Evolutionary conservation across 1,284 basidiomycete genomes (phyloP).

Genomic region (Cryptococcus neoformans): DNA sequence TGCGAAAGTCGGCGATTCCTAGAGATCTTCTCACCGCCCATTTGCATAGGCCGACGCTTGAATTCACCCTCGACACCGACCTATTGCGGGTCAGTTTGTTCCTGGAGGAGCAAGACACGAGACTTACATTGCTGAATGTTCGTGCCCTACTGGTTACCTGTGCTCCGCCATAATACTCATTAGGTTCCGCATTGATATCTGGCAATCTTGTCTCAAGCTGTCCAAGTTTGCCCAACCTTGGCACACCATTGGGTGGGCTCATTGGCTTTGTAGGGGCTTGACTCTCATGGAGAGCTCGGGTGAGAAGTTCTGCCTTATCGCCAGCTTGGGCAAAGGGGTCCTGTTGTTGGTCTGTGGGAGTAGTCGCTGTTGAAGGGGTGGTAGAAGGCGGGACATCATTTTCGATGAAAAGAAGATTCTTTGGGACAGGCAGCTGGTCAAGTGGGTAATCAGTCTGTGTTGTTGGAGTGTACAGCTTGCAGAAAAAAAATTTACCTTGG

Average conservation of each 20-base stretch:
- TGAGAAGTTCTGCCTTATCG: background rate
- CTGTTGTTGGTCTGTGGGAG: conserved; percentile 23
- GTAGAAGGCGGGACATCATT: conserved; percentile 24
- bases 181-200: conserved; percentile 62
- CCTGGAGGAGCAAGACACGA: background rate
- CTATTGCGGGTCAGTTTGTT: conserved; percentile 32
- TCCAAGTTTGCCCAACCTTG: conserved; percentile 21
- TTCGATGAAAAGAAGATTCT: conserved; percentile 45
- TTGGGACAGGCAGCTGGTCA: conserved; percentile 37
- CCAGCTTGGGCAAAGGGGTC: conserved; percentile 18
- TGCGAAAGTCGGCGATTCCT: conserved; percentile 77
- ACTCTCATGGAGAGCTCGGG: conserved; percentile 1
- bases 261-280: background rate
- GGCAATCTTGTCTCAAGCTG: conserved; percentile 39
- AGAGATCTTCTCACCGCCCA: conserved; percentile 69
- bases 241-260: conserved; percentile 3
- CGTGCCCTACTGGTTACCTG: conserved; percentile 72
- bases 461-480: background rate
- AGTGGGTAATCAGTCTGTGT: background rate
- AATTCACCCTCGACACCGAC: conserved; percentile 64
- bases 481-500: background rate
- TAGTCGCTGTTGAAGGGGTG: conserved; percentile 22
- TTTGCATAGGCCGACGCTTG: conserved; percentile 58
- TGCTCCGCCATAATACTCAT: conserved; percentile 75
- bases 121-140: conserved; percentile 75